These are phyloP conservation scores for Fusarium devonianum DNA, from an alignment of 2,329 filamentous ascomycete species.

Conservation along the genomic window DNA sequence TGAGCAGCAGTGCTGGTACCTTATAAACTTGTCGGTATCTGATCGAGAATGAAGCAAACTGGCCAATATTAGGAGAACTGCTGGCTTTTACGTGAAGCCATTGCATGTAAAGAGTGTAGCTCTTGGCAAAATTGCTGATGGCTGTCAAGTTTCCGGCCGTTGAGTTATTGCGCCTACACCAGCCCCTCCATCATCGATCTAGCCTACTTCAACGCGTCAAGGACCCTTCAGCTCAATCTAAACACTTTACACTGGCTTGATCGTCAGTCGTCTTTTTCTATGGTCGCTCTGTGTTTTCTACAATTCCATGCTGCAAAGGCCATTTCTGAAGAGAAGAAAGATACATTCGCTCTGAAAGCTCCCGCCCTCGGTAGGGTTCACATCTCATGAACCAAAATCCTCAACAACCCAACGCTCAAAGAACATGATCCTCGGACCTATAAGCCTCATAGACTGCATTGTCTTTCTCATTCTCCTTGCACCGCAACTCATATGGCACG, in stretches of 20 bases:
- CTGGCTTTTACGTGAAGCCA: neutral
- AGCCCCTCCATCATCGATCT: constrained; percentile 36
- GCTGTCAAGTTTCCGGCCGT: constrained; percentile 2
- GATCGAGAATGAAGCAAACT: neutral
- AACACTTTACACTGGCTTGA: neutral
- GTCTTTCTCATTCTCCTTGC: constrained; percentile 75
- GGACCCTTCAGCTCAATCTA: constrained; percentile 16
- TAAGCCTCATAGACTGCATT: constrained; percentile 78
- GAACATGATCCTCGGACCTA: constrained; percentile 76
- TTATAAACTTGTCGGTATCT: neutral
- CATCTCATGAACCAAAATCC: constrained; percentile 7
- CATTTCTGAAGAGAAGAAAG: no score
- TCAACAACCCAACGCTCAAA: constrained; percentile 9
- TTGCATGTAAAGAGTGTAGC: constrained; percentile 21
- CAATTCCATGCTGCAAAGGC: no score
- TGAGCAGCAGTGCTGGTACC: neutral
- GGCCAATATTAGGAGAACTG: no score
- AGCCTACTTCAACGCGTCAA: constrained; percentile 26
- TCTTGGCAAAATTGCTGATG: constrained; percentile 6
- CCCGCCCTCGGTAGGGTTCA: constrained; percentile 5
- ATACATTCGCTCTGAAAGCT: neutral
- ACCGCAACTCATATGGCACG: constrained; percentile 74
- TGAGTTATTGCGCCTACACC: constrained; percentile 4
- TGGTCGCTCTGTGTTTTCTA: no score
- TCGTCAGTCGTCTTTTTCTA: neutral